Conservation (phyloP, 106 monocot genomes). For the Alisma plantagoaquatica region DNA sequence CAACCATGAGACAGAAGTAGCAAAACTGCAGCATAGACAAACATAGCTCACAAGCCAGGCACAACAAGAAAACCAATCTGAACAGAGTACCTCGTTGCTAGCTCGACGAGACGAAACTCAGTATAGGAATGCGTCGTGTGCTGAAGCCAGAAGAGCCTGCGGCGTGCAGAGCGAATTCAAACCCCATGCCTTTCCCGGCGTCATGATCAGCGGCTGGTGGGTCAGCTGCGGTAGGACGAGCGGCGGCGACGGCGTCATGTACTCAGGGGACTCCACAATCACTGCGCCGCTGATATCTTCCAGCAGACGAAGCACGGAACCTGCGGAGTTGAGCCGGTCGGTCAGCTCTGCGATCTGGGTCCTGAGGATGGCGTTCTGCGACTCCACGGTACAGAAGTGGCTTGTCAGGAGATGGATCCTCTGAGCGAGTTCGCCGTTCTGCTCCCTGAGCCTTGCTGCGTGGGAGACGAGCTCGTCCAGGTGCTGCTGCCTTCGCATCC, state of each 20-base stretch:
- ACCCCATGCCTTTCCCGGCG: no score
- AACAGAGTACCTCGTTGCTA: no score
- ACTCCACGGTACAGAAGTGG: slow-evolving; percentile 4
- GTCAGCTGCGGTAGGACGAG: slow-evolving; percentile 26
- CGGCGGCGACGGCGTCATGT: no score
- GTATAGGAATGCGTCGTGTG: slow-evolving; percentile 4
- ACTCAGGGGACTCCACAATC: slow-evolving; percentile 18
- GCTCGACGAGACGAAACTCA: no score
- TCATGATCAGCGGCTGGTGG: no score
- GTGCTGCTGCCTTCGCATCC: slow-evolving; percentile 31
- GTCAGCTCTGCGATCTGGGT: slow-evolving; percentile 16
- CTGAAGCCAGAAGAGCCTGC: slow-evolving; percentile 19
- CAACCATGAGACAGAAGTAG: no score
- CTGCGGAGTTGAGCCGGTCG: slow-evolving; percentile 11
- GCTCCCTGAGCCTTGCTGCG: slow-evolving; percentile 4
- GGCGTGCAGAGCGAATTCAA: no score
- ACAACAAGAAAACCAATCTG: background rate
- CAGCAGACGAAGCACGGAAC: slow-evolving; percentile 7
- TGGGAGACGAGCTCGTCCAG: slow-evolving; percentile 14
- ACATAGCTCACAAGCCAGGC: background rate
- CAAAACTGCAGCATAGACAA: background rate
- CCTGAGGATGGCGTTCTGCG: slow-evolving; percentile 11
- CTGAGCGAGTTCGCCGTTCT: slow-evolving; percentile 7
- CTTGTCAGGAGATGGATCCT: background rate
- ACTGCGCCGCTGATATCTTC: slow-evolving; percentile 17